Evolutionary conservation across 495 filamentous ascomycete species (phyloP), one percentile per base, ranked within the genome.

Genomic region (Lindgomyces ingoldianus): DNA sequence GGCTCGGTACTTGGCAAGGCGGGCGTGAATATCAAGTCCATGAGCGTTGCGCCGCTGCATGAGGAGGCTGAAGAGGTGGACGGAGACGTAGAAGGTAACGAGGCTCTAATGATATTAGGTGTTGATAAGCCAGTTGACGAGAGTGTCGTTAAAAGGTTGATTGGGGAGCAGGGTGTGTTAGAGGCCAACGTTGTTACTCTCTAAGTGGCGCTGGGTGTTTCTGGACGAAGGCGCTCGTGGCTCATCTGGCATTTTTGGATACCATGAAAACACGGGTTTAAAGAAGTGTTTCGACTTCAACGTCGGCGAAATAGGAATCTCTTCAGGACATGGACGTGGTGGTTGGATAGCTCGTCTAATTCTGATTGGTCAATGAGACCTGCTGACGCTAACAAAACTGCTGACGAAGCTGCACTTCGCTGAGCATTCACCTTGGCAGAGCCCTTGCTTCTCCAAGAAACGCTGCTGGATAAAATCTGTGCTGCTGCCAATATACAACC

Each of bases 101-200:
- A 91, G 74, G 87, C 87, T 8, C 72, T 91, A 55, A 91, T 91
- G 87, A 90, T 91, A 67, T 60, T 91, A 39, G 86, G 87, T 0
- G 81, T 91, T 30, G 84, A 85, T 62, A 77, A 80, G 6, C 75
- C 75, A 8, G 83, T 89, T 6, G 81, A 79, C 0, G 74, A 77
- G 48, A 79, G 81, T 18, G 82, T 88, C 36, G 69, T 85, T 19
- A 74, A 77, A 27, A 81, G 81, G 12, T 70, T 91, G 64, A 75
- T 78, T 12, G 75, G 68, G 56, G 74, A 80, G 26, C 80, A 85
- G 57, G 87, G 87, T 0, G 84, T 89, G 48, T 72, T 89, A 61
- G 78, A 84, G 75, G 86, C 85, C 22, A 85, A 80, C 67, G 74
- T 86, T 62, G 83, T 90, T 25, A 70, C 64, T 51, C 46, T 72